phyloP scores from a whole-genome alignment of 257 asterid species.

The Ilex asprella region DNA sequence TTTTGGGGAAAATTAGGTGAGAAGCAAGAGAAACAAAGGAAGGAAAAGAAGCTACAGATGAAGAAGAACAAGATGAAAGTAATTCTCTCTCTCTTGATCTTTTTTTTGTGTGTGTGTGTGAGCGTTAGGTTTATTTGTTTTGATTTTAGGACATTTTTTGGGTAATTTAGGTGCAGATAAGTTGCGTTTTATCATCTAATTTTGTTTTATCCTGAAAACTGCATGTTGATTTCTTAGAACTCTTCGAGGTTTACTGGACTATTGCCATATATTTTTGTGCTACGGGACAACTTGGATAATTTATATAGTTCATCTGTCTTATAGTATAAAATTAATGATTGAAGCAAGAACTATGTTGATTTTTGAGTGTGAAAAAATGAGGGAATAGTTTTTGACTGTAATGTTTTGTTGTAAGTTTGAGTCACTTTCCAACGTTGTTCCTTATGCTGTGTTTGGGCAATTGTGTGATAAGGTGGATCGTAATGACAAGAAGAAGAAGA shows the following conservation, averaged over 20 bases:
- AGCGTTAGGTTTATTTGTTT: not conserved
- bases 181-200: too few relatives aligned
- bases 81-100: constrained; percentile 6
- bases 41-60: constrained; percentile 67
- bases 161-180: not conserved
- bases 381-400: not conserved
- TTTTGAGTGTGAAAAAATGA: too few relatives aligned
- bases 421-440: not conserved
- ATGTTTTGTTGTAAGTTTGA: not conserved
- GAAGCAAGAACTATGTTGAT: too few relatives aligned
- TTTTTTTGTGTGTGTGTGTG: not conserved
- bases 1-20: constrained; percentile 42
- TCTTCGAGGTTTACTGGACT: too few relatives aligned
- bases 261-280: too few relatives aligned
- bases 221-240: too few relatives aligned
- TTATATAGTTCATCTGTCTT: not conserved
- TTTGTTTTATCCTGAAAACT: too few relatives aligned
- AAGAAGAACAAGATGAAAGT: constrained; percentile 95
- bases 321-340: too few relatives aligned
- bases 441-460: constrained; percentile 9
- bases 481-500: constrained; percentile 66
- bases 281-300: not conserved
- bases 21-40: constrained; percentile 59
- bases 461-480: constrained; percentile 70
- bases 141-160: not conserved